Evolutionary conservation across 768 basidiomycete genomes (phyloP), one percentile per base, ranked within the genome.

Genomic region (Pleurotus tuoliensis): DNA sequence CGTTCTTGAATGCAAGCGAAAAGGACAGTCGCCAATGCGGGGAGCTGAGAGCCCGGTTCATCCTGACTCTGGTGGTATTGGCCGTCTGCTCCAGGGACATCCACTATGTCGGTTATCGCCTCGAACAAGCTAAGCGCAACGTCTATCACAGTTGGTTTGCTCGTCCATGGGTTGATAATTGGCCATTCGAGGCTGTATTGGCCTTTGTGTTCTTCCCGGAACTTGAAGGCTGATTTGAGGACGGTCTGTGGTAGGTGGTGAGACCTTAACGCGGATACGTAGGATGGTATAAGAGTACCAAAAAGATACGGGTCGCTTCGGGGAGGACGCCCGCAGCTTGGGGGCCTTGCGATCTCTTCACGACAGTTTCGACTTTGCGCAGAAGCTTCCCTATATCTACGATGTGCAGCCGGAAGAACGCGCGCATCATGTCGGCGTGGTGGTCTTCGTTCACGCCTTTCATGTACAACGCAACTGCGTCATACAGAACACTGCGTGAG

Each of bases 121-220:
- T 87, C 83, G 62, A 95, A 94, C n/a, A 96, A 76, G 46, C 78
- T 77, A 22, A 86, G 76, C 4, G 90, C 69, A 7, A 83, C 77
- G 43, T 93, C 88, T 52, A 96, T 82, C 13, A 91, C 69, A 0
- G 73, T 66, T 3, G 84, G 75, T 46, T 77, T 77, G 63, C 92
- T 91, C 15, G 93, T 92, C 96, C 95, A 98, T 0, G 90, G 86
- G 58, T 86, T 80, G 60, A 80, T 77, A 81, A 84, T 83, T 4
- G 82, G 87, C 18, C 79, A 73, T 20, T 83, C 79, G 44, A 98
- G 77, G 27, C 92, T 92, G 66, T 98, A 98, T 7, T 89, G 82
- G 6, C 78, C 76, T 2, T 80, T 66, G 62, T 91, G 87, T 60
- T 86, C 84, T 38, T 81, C 78, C 40, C 94, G 82, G 67, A 91